Base-by-base conservation (phyloP, 495 filamentous ascomycete genomes). In the Platismatia glauca region DNA sequence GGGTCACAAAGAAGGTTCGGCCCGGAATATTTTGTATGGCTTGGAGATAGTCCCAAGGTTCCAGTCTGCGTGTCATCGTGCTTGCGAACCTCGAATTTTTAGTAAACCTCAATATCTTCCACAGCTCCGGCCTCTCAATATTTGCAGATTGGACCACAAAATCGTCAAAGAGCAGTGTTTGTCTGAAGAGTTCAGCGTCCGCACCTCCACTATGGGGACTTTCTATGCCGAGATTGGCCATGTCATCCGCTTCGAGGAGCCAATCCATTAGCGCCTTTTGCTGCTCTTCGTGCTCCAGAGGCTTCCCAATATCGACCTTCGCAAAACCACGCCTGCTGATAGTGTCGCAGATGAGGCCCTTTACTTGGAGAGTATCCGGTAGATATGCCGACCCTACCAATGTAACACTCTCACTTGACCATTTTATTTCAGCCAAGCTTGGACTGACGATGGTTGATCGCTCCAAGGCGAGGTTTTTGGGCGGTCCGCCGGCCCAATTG, bases 181-280 rank as follows among this genome's bases (percentile, higher is more conserved):
- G 50, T n/a, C 29, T 53, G 50, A 53, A 53, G 50, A 53, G 50
- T 53, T 53, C 50, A 7, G 27, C 15, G 16, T 53, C 50, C 7
- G 50, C 50, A 53, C 50, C 50, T 53, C 50, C 50, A 3, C 27
- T n/a, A 16, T 33, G 33, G 4, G 50, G 33, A 20, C 29, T 12
- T 53, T 53, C 50, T 3, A 29, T 29, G 33, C 50, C 50, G 16
- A 53, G 50, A 20, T 53, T 7, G 5, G 50, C 50, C 50, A 53
- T 53, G 11, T 53, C 50, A 33, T 53, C 50, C 5, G 50, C 50
- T 33, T 53, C 50, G 15, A 53, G 50, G n/a, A 53, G 50, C 50
- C 50, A 53, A 20, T 53, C 50, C 50, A 53, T 53, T 6, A 53
- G 29, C 3, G 50, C 50, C 29, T 53, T 53, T 11, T 53, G 50